Percentiles rank a stretch among this genome's conserved stretches.
These are phyloP conservation scores for Moricandia arvensis DNA, from an alignment of 345 rosid genomes.

Conservation along the genomic window DNA sequence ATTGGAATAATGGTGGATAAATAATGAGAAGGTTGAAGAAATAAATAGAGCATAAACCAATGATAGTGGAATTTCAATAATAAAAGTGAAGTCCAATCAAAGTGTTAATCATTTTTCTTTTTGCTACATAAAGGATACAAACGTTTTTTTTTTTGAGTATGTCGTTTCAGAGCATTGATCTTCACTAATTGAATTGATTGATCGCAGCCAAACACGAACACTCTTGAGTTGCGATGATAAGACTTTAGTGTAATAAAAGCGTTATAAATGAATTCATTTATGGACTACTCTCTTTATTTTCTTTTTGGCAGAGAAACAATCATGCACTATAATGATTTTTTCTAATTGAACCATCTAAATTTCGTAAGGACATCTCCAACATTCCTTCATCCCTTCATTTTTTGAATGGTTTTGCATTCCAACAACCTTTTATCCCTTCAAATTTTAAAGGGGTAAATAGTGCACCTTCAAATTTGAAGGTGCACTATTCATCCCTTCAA, in stretches of 20 bases:
- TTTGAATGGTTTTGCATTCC: too few species aligned
- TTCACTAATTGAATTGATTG: conserved; percentile 11
- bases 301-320: too few species aligned
- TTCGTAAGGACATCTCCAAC: too few species aligned
- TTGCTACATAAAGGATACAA: conserved; percentile 24
- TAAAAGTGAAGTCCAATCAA: conserved; percentile 35
- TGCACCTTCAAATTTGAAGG: too few species aligned
- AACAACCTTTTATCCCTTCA: too few species aligned
- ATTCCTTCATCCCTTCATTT: too few species aligned
- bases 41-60: conserved; percentile 22
- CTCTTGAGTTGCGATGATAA: background rate
- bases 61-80: conserved; percentile 19
- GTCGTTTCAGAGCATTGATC: conserved; percentile 20
- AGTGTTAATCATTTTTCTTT: conserved; percentile 27
- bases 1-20: background rate
- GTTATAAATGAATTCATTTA: background rate
- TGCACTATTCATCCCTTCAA: too few species aligned
- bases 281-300: background rate
- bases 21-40: conserved; percentile 23
- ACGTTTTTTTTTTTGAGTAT: conserved; percentile 22
- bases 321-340: too few species aligned
- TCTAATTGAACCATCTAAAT: too few species aligned
- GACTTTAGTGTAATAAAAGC: background rate
- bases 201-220: background rate
- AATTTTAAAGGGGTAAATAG: too few species aligned